Percentiles rank a stretch among this genome's conserved stretches.
Conservation (phyloP, 768 basidiomycete species). For the Serendipita sp. region DNA sequence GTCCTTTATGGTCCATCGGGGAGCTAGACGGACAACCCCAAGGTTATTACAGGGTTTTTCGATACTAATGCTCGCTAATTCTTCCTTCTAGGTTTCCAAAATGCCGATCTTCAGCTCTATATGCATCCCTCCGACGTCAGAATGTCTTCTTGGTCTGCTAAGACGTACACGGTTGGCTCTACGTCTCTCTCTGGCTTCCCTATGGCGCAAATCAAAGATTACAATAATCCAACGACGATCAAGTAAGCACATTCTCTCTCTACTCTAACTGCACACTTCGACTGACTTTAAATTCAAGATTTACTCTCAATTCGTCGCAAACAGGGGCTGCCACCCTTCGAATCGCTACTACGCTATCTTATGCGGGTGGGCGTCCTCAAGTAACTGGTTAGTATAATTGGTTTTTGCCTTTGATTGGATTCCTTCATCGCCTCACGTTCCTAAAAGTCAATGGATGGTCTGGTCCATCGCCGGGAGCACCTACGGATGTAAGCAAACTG, state of each 20-base stretch:
- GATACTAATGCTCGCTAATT: slow-evolving; percentile 32
- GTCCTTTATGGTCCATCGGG: slow-evolving; percentile 8
- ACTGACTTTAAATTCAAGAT: slow-evolving; percentile 14
- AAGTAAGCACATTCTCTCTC: slow-evolving; percentile 21
- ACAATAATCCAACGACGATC: not conserved
- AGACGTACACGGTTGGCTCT: slow-evolving; percentile 6
- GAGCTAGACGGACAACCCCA: not conserved
- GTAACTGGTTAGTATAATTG: slow-evolving; percentile 18
- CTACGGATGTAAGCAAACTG: slow-evolving; percentile 24
- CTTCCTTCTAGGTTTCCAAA: not conserved
- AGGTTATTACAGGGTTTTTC: not conserved
- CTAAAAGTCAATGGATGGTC: slow-evolving; percentile 27
- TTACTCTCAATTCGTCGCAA: slow-evolving; percentile 29
- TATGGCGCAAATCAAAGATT: not conserved
- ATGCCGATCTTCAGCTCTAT: slow-evolving; percentile 6
- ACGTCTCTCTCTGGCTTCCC: not conserved
- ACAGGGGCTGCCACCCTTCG: slow-evolving; percentile 32
- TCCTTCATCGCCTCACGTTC: not conserved
- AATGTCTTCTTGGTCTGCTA: slow-evolving; percentile 6
- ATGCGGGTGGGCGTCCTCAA: slow-evolving; percentile 32
- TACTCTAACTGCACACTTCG: slow-evolving; percentile 24
- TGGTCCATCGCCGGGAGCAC: slow-evolving; percentile 27
- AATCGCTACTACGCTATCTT: slow-evolving; percentile 32
- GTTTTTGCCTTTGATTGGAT: not conserved
- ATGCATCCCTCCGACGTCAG: slow-evolving; percentile 10